Base-by-base conservation (phyloP, 495 filamentous ascomycete species). In the Penicillium steckii region DNA sequence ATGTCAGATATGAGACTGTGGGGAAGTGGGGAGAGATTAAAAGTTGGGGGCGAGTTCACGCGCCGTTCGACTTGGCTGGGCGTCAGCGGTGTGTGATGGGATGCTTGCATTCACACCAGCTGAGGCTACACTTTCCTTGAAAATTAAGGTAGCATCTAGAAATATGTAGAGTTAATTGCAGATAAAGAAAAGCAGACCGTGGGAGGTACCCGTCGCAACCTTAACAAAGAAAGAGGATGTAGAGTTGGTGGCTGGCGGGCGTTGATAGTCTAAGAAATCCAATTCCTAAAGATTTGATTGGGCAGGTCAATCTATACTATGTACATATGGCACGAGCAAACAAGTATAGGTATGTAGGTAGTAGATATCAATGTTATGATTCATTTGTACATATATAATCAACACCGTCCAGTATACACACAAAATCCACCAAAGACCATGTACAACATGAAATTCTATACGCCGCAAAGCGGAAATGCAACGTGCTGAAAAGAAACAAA, bases 401-500 rank as follows among this genome's bases (percentile, higher is more conserved):
- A 50, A 57, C 44, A 40, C 30, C 21, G 29, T 46, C 29, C 37
- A 32, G 9, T 44, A 37, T 52, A 53, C 48, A 48, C 25, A 56
- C 48, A 58, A 22, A 43, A 41, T 8, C 21, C 44, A 27, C 46
- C 37, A 55, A 59, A 56, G 62, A 65, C 62, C 62, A 62, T 65
- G 50, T 65, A 65, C 62, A 65, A 64, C 52, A 59, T 62, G 59
- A 53, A 52, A 35, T 26, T 65, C 59, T 65, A 60, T 65, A 62
- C 58, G 47, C 59, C 19, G 37, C 38, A 18, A 50, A 35, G 50
- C 22, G 48, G 55, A 33, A 52, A 61, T 60, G 60, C 53, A 61
- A 64, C 23, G 32, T 40, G 48, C 29, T 44, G 32, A 46, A 56
- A 19, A 33, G 32, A n/a, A 35, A n/a, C 6, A 35, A 54, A 53